These are phyloP conservation scores for Botrytis fragariae DNA, from an alignment of 2,329 filamentous ascomycete species.

Conservation along the genomic window DNA sequence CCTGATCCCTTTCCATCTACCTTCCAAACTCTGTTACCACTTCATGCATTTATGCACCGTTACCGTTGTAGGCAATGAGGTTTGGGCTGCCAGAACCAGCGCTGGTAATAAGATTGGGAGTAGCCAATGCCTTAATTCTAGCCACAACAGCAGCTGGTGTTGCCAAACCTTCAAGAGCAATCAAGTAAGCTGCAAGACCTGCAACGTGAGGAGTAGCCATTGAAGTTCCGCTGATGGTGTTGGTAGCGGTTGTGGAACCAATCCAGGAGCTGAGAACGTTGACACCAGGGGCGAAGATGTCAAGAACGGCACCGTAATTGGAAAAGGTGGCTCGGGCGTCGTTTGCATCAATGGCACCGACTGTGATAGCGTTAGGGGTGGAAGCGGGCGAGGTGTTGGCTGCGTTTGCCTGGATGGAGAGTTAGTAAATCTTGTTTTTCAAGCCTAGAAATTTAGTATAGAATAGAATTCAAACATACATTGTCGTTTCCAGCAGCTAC, in stretches of 20 bases:
- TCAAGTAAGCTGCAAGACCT: constrained; percentile 66
- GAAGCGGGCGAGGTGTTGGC: constrained; percentile 48
- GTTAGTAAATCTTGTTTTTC: not conserved
- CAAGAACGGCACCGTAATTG: constrained; percentile 51
- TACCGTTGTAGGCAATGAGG: constrained; percentile 55
- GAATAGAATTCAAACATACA: constrained; percentile 14
- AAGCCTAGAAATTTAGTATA: not conserved
- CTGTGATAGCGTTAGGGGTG: constrained; percentile 49
- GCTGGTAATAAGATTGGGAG: constrained; percentile 42
- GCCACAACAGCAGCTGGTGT: constrained; percentile 42
- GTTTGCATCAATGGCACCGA: constrained; percentile 47
- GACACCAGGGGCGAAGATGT: constrained; percentile 52
- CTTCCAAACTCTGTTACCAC: not conserved
- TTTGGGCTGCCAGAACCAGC: constrained; percentile 47
- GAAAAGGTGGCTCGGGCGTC: constrained; percentile 46
- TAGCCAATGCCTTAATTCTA: constrained; percentile 41
- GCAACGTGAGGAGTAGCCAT: constrained; percentile 64
- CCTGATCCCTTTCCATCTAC: not conserved
- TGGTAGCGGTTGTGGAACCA: constrained; percentile 43
- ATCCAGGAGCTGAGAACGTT: constrained; percentile 49
- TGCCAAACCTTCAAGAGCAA: constrained; percentile 46
- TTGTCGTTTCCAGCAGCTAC: constrained; percentile 55
- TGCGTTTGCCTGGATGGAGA: constrained; percentile 36
- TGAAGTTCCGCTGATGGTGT: constrained; percentile 57
- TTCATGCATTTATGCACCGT: constrained; percentile 37